Evolutionary conservation across 192 early-diverging fungal genomes (phyloP).

Genomic region (Gryganskiella cystojenkinii): DNA sequence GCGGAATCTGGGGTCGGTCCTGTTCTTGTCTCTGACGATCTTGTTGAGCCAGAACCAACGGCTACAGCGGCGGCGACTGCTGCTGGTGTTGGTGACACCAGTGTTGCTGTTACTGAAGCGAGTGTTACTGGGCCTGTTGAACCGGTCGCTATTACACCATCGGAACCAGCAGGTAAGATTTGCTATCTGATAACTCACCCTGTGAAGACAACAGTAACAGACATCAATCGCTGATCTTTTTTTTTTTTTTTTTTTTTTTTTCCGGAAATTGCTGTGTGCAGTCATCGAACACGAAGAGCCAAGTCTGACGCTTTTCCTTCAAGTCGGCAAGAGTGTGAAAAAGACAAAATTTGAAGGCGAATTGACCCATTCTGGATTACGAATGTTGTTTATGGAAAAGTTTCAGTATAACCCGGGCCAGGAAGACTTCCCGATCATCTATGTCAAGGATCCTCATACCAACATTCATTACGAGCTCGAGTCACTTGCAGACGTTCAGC

Average conservation of each 20-base stretch:
- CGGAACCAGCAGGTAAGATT: too few relatives aligned
- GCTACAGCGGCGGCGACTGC: too few relatives aligned
- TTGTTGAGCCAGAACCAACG: too few relatives aligned
- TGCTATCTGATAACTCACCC: too few relatives aligned
- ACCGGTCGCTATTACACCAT: too few relatives aligned
- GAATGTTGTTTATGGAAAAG: slow-evolving; percentile 77
- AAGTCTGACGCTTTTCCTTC: slow-evolving; percentile 60
- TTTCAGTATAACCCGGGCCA: slow-evolving; percentile 68
- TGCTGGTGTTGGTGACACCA: too few relatives aligned
- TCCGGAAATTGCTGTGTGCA: neutral
- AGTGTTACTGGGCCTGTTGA: too few relatives aligned
- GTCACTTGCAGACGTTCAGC: slow-evolving; percentile 64
- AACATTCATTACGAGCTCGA: slow-evolving; percentile 72
- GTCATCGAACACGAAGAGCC: neutral
- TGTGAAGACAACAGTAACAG: neutral
- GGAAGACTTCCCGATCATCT: slow-evolving; percentile 70
- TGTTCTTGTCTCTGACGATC: too few relatives aligned
- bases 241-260: neutral
- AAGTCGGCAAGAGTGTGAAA: slow-evolving; percentile 69
- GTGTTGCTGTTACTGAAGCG: too few relatives aligned
- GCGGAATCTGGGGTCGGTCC: neutral
- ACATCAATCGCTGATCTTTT: neutral
- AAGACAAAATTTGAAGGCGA: slow-evolving; percentile 60
- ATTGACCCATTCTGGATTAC: slow-evolving; percentile 61
- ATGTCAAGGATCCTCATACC: slow-evolving; percentile 63